Evolutionary conservation across 2,329 filamentous ascomycete species (phyloP), one percentile per base, ranked within the genome.

Genomic region (Trichoderma polysporum): DNA sequence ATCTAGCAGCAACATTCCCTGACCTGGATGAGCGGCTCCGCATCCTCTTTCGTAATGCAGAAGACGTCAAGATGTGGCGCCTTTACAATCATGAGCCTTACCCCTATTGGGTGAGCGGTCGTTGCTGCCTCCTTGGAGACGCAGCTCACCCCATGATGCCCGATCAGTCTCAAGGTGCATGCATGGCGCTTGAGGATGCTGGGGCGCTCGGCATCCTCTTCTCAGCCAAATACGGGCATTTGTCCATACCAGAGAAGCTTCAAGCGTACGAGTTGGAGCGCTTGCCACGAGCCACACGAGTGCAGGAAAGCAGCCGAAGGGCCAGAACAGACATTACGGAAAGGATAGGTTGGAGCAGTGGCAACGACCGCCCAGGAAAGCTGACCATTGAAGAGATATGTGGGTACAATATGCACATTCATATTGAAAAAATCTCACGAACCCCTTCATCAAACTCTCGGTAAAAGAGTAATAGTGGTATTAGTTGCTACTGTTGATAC

Each of bases 61-160:
- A 82, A 27, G 87, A 90, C 54, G 84, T 90, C 63, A 81, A 84
- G 69, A 86, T 86, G 0, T 90, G 87, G 88, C 79, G 86, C 8
- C 76, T 90, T n/a, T 69, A 72, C 27, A 67, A 73, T 59, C 76
- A 75, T 62, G 70, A 74, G 6, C 85, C 85, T 1, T 89, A 88
- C 71, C 80, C 81, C 0, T 84, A 84, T 71, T 80, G 84, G 71
- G 76, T 79, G 45, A 83, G 82, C 66, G 78, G 76, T 5, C 78
- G 76, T 19, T 82, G 82, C 3, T 85, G 83, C 68, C 75, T 90
- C 1, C 73, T 90, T 15, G 88, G 88, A 6, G 88, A 91, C 74
- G 88, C 88, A 15, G 88, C 81, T 4, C 88, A 90, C 73, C 88
- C 88, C 17, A 89, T 88, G 85, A 86, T 90, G 83, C 87, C 88